These are phyloP conservation scores for Leccinum colubrinum DNA, from an alignment of 1,284 basidiomycete species.

Conservation along the genomic window DNA sequence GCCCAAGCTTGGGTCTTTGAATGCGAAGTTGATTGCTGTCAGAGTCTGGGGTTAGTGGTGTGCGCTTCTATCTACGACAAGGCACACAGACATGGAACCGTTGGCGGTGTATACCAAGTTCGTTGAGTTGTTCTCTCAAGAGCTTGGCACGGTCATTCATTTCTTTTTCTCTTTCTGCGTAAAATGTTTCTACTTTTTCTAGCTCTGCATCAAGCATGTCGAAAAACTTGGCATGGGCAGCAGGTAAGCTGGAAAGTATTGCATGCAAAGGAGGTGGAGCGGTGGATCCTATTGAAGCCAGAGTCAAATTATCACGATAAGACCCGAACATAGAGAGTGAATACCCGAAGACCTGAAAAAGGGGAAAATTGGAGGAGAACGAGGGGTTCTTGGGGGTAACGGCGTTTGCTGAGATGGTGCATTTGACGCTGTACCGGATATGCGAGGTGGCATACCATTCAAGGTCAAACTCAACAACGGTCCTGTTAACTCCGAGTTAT, in stretches of 20 bases:
- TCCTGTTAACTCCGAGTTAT: background rate
- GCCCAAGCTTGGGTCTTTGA: conserved; percentile 12
- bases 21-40: conserved; percentile 16
- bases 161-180: conserved; percentile 69
- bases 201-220: conserved; percentile 70
- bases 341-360: conserved; percentile 20
- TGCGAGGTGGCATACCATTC: conserved; percentile 5
- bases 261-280: conserved; percentile 41
- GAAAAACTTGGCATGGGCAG: conserved; percentile 71
- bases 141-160: conserved; percentile 47
- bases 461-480: conserved; percentile 19
- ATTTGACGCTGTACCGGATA: conserved; percentile 6
- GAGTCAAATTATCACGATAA: background rate
- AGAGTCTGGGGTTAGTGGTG: background rate
- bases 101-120: conserved; percentile 68
- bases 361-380: conserved; percentile 18
- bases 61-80: conserved; percentile 2
- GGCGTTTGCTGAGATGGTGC: conserved; percentile 17
- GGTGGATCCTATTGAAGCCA: background rate
- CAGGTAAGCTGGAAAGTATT: conserved; percentile 52
- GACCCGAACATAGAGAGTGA: background rate
- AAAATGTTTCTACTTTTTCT: conserved; percentile 86
- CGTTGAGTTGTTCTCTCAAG: conserved; percentile 71
- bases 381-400: conserved; percentile 14
- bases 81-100: conserved; percentile 56